These are phyloP conservation scores for Hygrocybe punicea DNA, from an alignment of 768 basidiomycete species.

Conservation along the genomic window DNA sequence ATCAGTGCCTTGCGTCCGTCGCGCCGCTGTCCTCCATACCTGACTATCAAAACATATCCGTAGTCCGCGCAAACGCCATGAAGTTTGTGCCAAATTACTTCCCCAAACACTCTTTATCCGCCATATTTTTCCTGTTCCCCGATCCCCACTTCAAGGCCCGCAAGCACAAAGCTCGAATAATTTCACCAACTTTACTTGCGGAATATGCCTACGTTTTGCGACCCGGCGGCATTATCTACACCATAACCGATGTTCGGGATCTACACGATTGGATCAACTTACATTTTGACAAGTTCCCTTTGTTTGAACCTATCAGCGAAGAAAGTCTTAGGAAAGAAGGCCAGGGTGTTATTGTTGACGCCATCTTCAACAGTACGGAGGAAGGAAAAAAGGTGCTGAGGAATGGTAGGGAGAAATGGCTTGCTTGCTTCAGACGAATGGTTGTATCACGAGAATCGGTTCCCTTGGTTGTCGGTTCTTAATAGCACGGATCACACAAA, in stretches of 20 bases:
- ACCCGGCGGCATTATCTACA: conserved; percentile 95
- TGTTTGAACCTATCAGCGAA: conserved; percentile 79
- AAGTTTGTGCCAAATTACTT: conserved; percentile 98
- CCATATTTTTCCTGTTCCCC: conserved; percentile 97
- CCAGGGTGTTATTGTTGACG: conserved; percentile 74
- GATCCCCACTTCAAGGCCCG: conserved; percentile 98
- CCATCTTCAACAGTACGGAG: conserved; percentile 82
- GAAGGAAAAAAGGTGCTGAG: conserved; percentile 96
- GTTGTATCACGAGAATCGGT: conserved; percentile 27
- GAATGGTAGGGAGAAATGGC: conserved; percentile 87
- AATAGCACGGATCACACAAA: too few species aligned
- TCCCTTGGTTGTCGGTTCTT: too few species aligned
- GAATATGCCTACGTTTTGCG: conserved; percentile 94
- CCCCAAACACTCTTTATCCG: conserved; percentile 79
- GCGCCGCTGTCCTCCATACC: conserved; percentile 30
- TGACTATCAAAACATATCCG: conserved; percentile 82
- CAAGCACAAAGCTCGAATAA: conserved; percentile 98
- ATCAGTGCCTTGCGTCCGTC: conserved; percentile 73
- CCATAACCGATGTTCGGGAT: conserved; percentile 94
- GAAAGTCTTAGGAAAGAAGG: conserved; percentile 72
- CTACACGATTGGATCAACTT: conserved; percentile 93
- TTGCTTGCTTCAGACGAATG: conserved; percentile 83
- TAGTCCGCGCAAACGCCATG: conserved; percentile 96
- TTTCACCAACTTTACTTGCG: conserved; percentile 93
- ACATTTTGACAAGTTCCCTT: conserved; percentile 82